A percentile compares a stretch with the other conserved stretches of the same genome.
Evolutionary conservation across 805 yeast genomes (phyloP).

Genomic region (Kazachstania bromeliacearum): DNA sequence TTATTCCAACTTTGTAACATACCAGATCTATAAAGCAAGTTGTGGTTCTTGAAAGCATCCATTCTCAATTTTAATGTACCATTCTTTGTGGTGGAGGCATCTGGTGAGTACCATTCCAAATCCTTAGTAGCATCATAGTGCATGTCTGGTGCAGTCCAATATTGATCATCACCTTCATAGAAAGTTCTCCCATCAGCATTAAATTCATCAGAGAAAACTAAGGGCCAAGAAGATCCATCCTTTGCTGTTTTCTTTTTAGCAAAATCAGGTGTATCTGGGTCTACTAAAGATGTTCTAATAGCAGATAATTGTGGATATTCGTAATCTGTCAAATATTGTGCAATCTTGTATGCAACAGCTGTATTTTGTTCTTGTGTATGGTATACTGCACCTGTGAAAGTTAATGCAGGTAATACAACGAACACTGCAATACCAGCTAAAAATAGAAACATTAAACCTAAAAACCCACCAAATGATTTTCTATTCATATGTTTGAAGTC

Average conservation of each 20-base stretch:
- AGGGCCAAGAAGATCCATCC: conserved; percentile 59
- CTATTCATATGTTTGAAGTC: conserved; percentile 62
- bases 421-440: conserved; percentile 61
- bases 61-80: conserved; percentile 61
- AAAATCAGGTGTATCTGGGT: conserved; percentile 50
- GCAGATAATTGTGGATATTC: conserved; percentile 44
- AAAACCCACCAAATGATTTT: conserved; percentile 49
- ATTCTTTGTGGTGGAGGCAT: conserved; percentile 66
- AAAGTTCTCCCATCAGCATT: conserved; percentile 84
- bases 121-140: conserved; percentile 83
- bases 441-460: conserved; percentile 50
- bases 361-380: conserved; percentile 7
- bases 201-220: conserved; percentile 88
- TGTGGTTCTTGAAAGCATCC: conserved; percentile 78
- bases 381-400: conserved; percentile 61
- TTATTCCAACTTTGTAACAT: conserved; percentile 92
- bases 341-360: conserved; percentile 12
- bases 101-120: conserved; percentile 93
- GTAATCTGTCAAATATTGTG: conserved; percentile 39
- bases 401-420: conserved; percentile 71
- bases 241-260: conserved; percentile 42
- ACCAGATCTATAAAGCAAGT: conserved; percentile 76
- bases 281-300: conserved; percentile 43
- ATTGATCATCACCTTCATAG: conserved; percentile 85
- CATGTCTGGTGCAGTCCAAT: conserved; percentile 76